Percentiles rank a stretch among this genome's conserved stretches.
Evolutionary conservation across 306 rosid species (phyloP).

Genomic region (Comarum palustre): DNA sequence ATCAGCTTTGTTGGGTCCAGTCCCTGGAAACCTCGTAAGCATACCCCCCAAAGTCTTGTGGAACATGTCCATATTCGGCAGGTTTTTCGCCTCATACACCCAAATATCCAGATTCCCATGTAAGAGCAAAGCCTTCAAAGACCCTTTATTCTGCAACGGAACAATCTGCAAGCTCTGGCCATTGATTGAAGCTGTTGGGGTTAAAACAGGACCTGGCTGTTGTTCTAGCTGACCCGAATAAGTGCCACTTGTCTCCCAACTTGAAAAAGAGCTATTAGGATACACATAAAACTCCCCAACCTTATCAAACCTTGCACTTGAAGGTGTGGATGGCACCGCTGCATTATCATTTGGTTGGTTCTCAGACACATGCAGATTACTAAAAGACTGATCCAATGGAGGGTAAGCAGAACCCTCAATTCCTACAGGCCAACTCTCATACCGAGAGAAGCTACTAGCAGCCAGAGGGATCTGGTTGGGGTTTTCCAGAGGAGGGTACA

Average conservation of each 20-base stretch:
- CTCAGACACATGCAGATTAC: slow-evolving; percentile 50
- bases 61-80: slow-evolving; percentile 98
- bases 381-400: slow-evolving; percentile 52
- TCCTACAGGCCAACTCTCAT: slow-evolving; percentile 28
- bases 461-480: slow-evolving; percentile 27
- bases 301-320: slow-evolving; percentile 37
- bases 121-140: slow-evolving; percentile 67
- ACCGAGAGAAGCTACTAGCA: slow-evolving; percentile 51
- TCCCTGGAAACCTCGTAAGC: slow-evolving; percentile 57
- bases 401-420: slow-evolving; percentile 51
- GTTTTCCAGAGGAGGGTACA: slow-evolving; percentile 35
- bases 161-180: slow-evolving; percentile 68
- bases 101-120: slow-evolving; percentile 92
- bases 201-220: slow-evolving; percentile 28
- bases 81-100: slow-evolving; percentile 61
- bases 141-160: slow-evolving; percentile 53
- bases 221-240: slow-evolving; percentile 29
- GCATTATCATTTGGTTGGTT: slow-evolving; percentile 45
- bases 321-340: slow-evolving; percentile 41
- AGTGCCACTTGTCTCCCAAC: slow-evolving; percentile 23
- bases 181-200: slow-evolving; percentile 46
- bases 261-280: slow-evolving; percentile 47
- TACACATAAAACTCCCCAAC: slow-evolving; percentile 43
- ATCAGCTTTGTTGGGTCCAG: slow-evolving; percentile 50
- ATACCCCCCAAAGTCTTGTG: slow-evolving; percentile 82